Percentiles rank a stretch among this genome's conserved stretches.
Conservation (phyloP, 83 land plant genomes). For the Isoetes engelmannii region DNA sequence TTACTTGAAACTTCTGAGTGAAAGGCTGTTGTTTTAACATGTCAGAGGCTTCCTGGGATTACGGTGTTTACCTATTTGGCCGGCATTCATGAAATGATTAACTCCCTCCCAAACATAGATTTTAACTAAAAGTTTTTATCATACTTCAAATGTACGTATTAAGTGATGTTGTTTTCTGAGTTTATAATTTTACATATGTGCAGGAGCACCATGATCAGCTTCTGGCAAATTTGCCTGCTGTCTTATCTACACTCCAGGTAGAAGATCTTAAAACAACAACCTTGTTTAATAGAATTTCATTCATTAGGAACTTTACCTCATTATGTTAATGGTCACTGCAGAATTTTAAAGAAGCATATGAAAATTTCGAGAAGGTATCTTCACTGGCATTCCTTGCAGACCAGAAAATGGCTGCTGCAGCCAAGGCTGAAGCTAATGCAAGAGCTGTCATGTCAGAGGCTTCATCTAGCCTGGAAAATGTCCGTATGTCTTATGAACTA, state of each 20-base stretch:
- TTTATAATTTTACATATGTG: neutral
- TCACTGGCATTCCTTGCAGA: conserved; percentile 52
- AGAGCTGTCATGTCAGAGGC: conserved; percentile 66
- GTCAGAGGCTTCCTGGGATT: too few species aligned
- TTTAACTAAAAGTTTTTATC: too few species aligned
- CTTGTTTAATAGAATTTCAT: neutral
- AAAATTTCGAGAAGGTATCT: conserved; percentile 57
- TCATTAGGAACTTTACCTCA: neutral
- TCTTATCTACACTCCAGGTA: conserved; percentile 71
- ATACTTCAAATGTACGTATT: too few species aligned
- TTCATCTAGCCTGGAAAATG: conserved; percentile 49
- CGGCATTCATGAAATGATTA: too few species aligned
- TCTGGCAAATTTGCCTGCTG: conserved; percentile 60
- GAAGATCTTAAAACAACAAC: neutral
- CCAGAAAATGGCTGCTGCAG: conserved; percentile 57
- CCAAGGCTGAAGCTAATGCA: conserved; percentile 59
- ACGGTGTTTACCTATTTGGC: too few species aligned
- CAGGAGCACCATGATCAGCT: conserved; percentile 97
- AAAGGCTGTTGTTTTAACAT: too few species aligned
- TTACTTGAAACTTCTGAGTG: too few species aligned
- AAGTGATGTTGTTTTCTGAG: neutral
- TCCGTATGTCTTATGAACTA: conserved; percentile 48
- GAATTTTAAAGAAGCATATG: conserved; percentile 50
- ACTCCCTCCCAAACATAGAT: too few species aligned
- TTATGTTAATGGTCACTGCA: conserved; percentile 17